These are phyloP conservation scores for Vinca minor DNA, from an alignment of 257 asterid species.

Conservation along the genomic window DNA sequence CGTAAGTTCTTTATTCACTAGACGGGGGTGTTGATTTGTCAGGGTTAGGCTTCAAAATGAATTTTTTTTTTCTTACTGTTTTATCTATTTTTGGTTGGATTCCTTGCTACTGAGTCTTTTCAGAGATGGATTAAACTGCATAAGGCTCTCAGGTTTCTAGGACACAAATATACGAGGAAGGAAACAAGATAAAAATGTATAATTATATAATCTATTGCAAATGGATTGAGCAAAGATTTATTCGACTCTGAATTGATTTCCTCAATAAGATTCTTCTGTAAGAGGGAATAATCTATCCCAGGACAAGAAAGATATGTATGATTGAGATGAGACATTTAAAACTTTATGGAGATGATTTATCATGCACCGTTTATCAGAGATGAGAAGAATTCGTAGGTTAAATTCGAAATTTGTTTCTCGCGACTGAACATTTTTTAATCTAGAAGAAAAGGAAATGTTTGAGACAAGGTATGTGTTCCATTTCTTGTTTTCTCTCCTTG, in stretches of 20 bases:
- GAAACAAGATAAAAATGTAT: neutral
- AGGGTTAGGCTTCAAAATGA: neutral
- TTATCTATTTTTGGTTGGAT: neutral
- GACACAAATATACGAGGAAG: neutral
- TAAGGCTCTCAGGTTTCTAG: neutral
- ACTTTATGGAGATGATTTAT: neutral
- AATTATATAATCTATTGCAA: neutral
- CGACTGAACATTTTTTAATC: neutral
- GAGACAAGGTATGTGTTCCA: neutral
- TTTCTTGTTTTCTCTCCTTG: neutral
- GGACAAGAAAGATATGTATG: neutral
- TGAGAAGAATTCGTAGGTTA: neutral
- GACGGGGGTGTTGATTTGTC: neutral
- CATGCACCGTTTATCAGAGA: neutral
- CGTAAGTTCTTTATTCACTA: neutral
- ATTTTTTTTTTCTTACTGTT: neutral
- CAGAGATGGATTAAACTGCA: neutral
- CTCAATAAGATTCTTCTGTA: neutral
- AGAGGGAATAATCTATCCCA: neutral
- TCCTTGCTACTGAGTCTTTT: neutral
- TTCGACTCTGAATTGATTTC: neutral
- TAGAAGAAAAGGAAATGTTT: neutral
- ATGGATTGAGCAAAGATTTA: neutral
- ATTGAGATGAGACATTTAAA: neutral
- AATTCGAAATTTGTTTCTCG: neutral